Evolutionary conservation across 805 yeast species (phyloP), one percentile per base, ranked within the genome.

Genomic region (Pichia deserticola): DNA sequence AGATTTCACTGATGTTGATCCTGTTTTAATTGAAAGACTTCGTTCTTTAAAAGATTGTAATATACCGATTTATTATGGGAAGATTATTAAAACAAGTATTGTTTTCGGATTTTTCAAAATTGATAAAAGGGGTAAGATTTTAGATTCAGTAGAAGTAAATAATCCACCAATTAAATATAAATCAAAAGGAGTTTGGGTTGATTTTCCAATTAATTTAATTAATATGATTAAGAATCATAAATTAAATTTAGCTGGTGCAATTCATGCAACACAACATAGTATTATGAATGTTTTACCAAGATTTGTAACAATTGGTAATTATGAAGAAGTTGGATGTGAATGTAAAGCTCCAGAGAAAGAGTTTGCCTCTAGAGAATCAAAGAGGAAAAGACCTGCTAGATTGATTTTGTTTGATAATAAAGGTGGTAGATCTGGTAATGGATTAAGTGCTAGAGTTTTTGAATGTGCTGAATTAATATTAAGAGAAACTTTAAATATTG

Each of bases 331-430:
- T 12, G 78, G 78, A 42, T 88, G 98, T 0, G 99, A 93, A 65
- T 93, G 99, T 66, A 93, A 93, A 60, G 97, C 98, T 0, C 97
- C 99, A 0, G 96, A 89, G 56, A 93, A 93, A 59, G 99, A 93
- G 62, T 87, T 92, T 72, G 87, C 96, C 1, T 75, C 76, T 44
- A 67, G 89, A 32, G 86, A 86, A 60, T 76, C 92, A 0, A 65
- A 67, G 15, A 70, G 99, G 39, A 78, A 77, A 50, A 69, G 99
- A 40, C 98, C 98, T 0, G 96, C 95, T 0, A 71, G 99, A 48
- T 68, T 93, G 45, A 80, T 90, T 1, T 86, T 93, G 57, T 82
- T 81, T 60, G 98, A 93, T 63, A 75, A 88, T 1, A 81, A 82
- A 59, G 96, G 95, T 10, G 96, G 95, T 1, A 74, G 74, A 49